Percentiles rank a stretch among this genome's conserved stretches.
Conservation (phyloP, 2,329 filamentous ascomycete genomes). For the Beauveria scarabaeidicola region DNA sequence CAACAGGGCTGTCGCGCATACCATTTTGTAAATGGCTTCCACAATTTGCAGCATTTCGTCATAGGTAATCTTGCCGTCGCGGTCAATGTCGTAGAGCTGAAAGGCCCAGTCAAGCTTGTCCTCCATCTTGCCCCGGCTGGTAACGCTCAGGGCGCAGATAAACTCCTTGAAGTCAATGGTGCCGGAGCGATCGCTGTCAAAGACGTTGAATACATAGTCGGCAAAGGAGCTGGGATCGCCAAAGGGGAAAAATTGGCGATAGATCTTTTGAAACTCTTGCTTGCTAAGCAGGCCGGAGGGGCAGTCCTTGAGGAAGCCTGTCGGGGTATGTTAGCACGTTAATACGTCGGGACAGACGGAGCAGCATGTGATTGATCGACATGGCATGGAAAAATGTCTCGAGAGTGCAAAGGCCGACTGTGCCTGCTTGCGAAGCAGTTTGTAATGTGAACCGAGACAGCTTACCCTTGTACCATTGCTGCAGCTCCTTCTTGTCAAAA, state of each 20-base stretch:
- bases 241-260: conserved; percentile 98
- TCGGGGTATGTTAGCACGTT: not conserved
- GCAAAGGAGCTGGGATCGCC: conserved; percentile 95
- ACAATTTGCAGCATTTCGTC: conserved; percentile 99
- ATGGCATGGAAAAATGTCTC: too few species aligned
- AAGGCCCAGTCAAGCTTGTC: conserved; percentile 99
- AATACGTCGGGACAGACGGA: too few species aligned
- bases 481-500: conserved; percentile 98
- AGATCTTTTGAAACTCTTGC: conserved; percentile 99
- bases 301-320: conserved; percentile 97
- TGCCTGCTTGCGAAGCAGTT: too few species aligned
- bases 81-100: conserved; percentile 97
- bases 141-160: conserved; percentile 95
- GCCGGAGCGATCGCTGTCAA: conserved; percentile 93
- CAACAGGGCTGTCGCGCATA: conserved; percentile 31
- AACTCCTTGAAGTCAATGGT: conserved; percentile 99
- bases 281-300: conserved; percentile 95
- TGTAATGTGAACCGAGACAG: not conserved
- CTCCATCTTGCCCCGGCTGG: conserved; percentile 96
- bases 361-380: too few species aligned
- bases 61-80: conserved; percentile 97
- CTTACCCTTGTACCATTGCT: conserved; percentile 99
- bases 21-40: conserved; percentile 99
- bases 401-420: too few species aligned
- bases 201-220: conserved; percentile 98